These are phyloP conservation scores for Myxozyma melibiosi DNA, from an alignment of 805 yeast genomes.

Conservation along the genomic window DNA sequence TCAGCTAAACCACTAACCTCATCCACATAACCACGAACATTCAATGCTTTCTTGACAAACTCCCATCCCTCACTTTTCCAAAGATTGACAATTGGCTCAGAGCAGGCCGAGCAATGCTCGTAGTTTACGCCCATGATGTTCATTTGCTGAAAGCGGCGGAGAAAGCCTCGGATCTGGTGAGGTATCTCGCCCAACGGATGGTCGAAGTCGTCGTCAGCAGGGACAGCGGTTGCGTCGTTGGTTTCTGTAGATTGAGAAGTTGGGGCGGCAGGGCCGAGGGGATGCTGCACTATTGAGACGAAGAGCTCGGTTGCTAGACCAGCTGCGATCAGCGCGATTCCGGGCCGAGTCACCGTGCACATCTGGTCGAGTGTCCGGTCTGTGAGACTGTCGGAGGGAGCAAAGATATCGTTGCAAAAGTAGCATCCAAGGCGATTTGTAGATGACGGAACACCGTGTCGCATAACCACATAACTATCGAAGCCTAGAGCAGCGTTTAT, in stretches of 20 bases:
- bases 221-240: constrained; percentile 27
- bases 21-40: constrained; percentile 68
- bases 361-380: constrained; percentile 93
- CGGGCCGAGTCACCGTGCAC: constrained; percentile 99
- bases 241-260: constrained; percentile 9
- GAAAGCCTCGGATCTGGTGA: constrained; percentile 89
- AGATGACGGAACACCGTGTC: constrained; percentile 65
- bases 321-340: constrained; percentile 86
- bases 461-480: constrained; percentile 89
- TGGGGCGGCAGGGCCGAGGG: constrained; percentile 51
- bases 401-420: constrained; percentile 93
- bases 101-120: constrained; percentile 84
- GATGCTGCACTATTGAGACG: constrained; percentile 73
- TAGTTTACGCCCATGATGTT: constrained; percentile 74
- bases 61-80: constrained; percentile 70
- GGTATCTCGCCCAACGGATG: constrained; percentile 71
- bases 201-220: constrained; percentile 35
- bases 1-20: constrained; percentile 74
- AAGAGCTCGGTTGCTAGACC: constrained; percentile 83
- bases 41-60: constrained; percentile 71
- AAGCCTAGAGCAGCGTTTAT: constrained; percentile 94
- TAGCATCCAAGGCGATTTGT: constrained; percentile 78
- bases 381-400: constrained; percentile 84
- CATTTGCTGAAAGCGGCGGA: constrained; percentile 63
- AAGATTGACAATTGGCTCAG: constrained; percentile 56